Evolutionary conservation across 148 eudicot genomes (phyloP).

Genomic region (Nepenthes gracilis): DNA sequence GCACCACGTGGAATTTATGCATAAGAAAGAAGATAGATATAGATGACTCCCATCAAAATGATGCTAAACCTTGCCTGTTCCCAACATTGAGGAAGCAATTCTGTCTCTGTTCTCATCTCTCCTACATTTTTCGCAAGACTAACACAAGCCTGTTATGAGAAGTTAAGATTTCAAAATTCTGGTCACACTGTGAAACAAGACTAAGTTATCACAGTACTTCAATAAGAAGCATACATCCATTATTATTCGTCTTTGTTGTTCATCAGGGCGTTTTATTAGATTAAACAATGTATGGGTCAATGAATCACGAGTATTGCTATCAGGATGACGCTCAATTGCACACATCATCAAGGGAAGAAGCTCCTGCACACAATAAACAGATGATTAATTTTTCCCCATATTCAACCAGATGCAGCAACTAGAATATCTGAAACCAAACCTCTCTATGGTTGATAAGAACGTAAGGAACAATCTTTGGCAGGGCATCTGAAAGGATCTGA

Average conservation of each 20-base stretch:
- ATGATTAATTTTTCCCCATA: slow-evolving; percentile 4
- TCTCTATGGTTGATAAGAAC: slow-evolving; percentile 96
- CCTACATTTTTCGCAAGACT: slow-evolving; percentile 90
- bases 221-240: slow-evolving; percentile 69
- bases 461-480: slow-evolving; percentile 96
- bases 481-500: slow-evolving; percentile 85
- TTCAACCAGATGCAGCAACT: slow-evolving; percentile 3
- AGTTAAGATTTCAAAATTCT: slow-evolving; percentile 1
- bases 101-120: slow-evolving; percentile 97
- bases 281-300: slow-evolving; percentile 93
- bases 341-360: slow-evolving; percentile 99
- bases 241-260: slow-evolving; percentile 87
- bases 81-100: slow-evolving; percentile 99
- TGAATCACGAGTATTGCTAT: slow-evolving; percentile 81
- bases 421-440: slow-evolving; percentile 32
- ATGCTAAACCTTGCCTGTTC: slow-evolving; percentile 62
- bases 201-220: slow-evolving; percentile 1
- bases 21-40: slow-evolving; percentile 1
- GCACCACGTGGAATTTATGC: slow-evolving; percentile 22
- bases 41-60: not conserved
- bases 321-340: slow-evolving; percentile 98
- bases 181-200: slow-evolving; percentile 1
- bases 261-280: slow-evolving; percentile 97
- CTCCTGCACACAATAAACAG: slow-evolving; percentile 40
- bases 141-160: slow-evolving; percentile 72